Percentiles rank a stretch among this genome's conserved stretches.
phyloP scores from a whole-genome alignment of 768 basidiomycete species.

The Pholiota microspora region DNA sequence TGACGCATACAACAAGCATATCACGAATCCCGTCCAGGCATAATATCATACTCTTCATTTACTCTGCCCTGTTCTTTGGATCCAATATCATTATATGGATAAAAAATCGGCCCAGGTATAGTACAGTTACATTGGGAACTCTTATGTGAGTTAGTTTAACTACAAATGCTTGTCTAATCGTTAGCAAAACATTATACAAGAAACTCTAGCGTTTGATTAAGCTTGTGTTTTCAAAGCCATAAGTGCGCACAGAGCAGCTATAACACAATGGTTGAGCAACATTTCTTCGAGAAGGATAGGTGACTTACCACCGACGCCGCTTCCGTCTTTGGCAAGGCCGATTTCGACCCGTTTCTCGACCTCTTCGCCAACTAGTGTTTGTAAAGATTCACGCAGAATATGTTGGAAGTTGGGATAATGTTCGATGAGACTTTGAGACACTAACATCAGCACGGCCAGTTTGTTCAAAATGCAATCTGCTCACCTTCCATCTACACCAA shows the following conservation, averaged over 20 bases:
- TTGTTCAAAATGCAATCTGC: background rate
- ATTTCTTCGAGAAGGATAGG: background rate
- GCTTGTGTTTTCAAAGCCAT: conserved; percentile 60
- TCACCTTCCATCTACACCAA: conserved; percentile 94
- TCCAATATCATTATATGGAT: conserved; percentile 1
- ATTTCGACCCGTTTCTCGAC: conserved; percentile 81
- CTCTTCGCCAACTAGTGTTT: conserved; percentile 73
- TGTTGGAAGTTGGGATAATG: conserved; percentile 88
- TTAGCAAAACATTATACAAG: background rate
- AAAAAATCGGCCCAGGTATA: background rate
- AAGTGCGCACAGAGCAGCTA: conserved; percentile 87
- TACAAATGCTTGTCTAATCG: background rate
- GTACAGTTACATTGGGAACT: conserved; percentile 7
- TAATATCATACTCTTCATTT: background rate
- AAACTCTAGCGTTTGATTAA: background rate
- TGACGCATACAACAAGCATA: conserved; percentile 26
- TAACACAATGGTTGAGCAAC: too few species aligned
- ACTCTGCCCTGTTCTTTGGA: background rate
- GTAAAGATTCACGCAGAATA: conserved; percentile 70
- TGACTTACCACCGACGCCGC: conserved; percentile 89
- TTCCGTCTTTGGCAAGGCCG: conserved; percentile 95
- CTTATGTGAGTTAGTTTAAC: background rate
- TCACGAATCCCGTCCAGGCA: background rate
- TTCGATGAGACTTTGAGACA: conserved; percentile 68
- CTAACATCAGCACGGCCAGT: background rate